Conservation (phyloP, 805 yeast genomes). For the Cyberlindnera mississippiensis region DNA sequence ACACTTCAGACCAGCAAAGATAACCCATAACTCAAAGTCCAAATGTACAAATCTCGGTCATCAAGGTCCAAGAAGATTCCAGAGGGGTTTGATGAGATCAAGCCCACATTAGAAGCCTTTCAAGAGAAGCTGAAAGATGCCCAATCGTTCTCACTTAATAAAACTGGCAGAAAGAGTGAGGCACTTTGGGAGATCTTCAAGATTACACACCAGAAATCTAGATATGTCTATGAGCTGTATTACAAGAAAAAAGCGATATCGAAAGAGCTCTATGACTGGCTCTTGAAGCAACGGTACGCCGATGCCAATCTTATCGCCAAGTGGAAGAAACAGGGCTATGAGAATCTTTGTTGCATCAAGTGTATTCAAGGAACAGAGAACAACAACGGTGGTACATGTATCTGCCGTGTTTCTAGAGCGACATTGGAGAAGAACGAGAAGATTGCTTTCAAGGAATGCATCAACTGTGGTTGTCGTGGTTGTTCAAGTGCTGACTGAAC, state of each 20-base stretch:
- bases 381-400: conserved; percentile 66
- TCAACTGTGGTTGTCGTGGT: conserved; percentile 83
- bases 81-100: conserved; percentile 65
- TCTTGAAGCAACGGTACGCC: conserved; percentile 59
- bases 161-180: conserved; percentile 47
- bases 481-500: conserved; percentile 71
- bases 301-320: conserved; percentile 75
- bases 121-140: conserved; percentile 53
- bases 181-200: conserved; percentile 66
- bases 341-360: conserved; percentile 74
- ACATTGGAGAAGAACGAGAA: conserved; percentile 37
- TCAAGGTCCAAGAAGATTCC: conserved; percentile 55
- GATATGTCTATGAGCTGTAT: conserved; percentile 71
- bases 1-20: too few species aligned
- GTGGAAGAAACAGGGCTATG: conserved; percentile 85
- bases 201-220: conserved; percentile 68
- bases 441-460: conserved; percentile 48
- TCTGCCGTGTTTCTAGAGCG: conserved; percentile 75
- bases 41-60: conserved; percentile 45
- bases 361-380: conserved; percentile 67
- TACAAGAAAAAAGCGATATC: conserved; percentile 68
- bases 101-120: conserved; percentile 61
- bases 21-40: too few species aligned
- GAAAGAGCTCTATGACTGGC: conserved; percentile 66
- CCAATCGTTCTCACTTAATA: conserved; percentile 36